Evolutionary conservation across 495 filamentous ascomycete species (phyloP).

Genomic region (Parathielavia hyrcaniae): DNA sequence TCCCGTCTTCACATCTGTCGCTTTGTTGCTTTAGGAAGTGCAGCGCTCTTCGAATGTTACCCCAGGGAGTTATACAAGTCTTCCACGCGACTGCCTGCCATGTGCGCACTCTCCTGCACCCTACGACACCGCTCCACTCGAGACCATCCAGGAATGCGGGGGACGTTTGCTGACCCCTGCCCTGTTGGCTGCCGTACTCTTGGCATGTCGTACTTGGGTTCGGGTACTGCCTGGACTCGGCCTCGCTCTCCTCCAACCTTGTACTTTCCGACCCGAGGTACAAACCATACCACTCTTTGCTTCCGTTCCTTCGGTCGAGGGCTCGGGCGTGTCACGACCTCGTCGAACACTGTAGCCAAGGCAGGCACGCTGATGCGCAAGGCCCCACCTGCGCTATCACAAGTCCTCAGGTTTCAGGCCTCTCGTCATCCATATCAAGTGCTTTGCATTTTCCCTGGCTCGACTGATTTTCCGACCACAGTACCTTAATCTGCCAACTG

Average conservation of each 20-base stretch:
- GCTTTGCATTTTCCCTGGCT: neutral
- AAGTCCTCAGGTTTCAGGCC: neutral
- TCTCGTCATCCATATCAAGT: neutral
- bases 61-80: no score
- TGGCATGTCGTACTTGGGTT: no score
- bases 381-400: constrained; percentile 7
- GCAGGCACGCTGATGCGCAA: neutral
- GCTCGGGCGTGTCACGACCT: neutral
- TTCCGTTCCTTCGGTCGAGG: neutral
- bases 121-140: no score
- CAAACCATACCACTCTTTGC: neutral
- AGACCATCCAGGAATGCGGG: constrained; percentile 2
- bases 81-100: no score
- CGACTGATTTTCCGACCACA: neutral
- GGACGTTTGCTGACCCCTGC: neutral
- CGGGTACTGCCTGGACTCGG: no score
- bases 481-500: no score
- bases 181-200: neutral
- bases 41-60: no score
- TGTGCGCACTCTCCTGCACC: no score
- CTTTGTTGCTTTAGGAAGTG: no score
- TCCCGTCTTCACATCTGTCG: no score
- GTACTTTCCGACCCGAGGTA: neutral
- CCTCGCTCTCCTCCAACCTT: neutral
- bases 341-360: neutral